phyloP scores from a whole-genome alignment of 371 early-diverging fungal genomes.

The Mortierella sp. region DNA sequence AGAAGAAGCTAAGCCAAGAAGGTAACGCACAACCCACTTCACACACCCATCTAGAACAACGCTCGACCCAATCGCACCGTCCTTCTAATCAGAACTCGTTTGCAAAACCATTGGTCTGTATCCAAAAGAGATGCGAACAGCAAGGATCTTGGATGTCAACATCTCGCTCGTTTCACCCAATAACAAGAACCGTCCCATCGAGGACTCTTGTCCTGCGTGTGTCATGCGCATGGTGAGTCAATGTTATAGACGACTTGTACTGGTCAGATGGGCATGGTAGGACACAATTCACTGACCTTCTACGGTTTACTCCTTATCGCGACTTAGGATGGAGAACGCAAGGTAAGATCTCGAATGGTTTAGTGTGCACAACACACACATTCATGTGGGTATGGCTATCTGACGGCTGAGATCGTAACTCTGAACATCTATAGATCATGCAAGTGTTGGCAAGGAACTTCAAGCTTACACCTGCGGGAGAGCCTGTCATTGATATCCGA shows the following conservation, averaged over 20 bases:
- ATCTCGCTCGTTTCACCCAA: slow-evolving; percentile 48
- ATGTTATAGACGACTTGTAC: neutral
- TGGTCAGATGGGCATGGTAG: too few species aligned
- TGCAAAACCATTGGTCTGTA: neutral
- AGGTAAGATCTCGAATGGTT: neutral
- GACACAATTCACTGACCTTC: too few species aligned
- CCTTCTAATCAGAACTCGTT: neutral
- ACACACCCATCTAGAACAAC: too few species aligned
- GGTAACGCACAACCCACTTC: slow-evolving; percentile 28
- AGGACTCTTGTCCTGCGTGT: slow-evolving; percentile 53
- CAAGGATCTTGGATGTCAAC: slow-evolving; percentile 47
- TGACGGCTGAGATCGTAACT: too few species aligned
- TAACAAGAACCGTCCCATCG: slow-evolving; percentile 37
- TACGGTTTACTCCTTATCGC: too few species aligned
- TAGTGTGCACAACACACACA: too few species aligned
- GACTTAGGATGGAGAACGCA: slow-evolving; percentile 26
- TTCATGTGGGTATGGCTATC: too few species aligned
- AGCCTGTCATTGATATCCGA: slow-evolving; percentile 48
- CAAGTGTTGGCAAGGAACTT: slow-evolving; percentile 53
- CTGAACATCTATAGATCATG: slow-evolving; percentile 51
- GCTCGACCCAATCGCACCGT: neutral
- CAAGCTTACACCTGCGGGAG: slow-evolving; percentile 41
- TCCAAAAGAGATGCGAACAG: slow-evolving; percentile 34
- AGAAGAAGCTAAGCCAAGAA: slow-evolving; percentile 46
- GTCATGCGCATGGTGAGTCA: slow-evolving; percentile 48